These are phyloP conservation scores for Parsonsia alboflavescens DNA, from an alignment of 257 asterid genomes.

Conservation along the genomic window DNA sequence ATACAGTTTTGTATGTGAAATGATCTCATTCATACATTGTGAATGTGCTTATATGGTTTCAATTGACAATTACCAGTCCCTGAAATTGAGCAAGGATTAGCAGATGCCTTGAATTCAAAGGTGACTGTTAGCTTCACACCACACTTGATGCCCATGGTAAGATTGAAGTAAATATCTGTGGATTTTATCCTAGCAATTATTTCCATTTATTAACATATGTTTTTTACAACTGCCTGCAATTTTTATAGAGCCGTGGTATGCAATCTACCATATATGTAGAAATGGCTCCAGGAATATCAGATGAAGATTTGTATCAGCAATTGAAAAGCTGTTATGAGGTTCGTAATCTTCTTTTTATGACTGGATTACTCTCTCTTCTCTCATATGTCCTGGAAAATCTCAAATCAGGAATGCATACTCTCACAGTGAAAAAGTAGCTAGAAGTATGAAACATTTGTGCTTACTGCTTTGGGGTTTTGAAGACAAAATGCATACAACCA, in stretches of 20 bases:
- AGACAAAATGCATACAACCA: background rate
- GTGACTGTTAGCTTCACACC: slow-evolving; percentile 99
- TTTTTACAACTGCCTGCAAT: slow-evolving; percentile 3
- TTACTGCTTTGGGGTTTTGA: background rate
- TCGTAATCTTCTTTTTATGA: background rate
- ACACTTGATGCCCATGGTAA: slow-evolving; percentile 95
- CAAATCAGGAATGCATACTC: background rate
- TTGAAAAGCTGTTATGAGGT: slow-evolving; percentile 66
- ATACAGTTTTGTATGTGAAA: background rate
- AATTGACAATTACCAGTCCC: slow-evolving; percentile 54
- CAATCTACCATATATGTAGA: slow-evolving; percentile 91
- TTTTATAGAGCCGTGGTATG: slow-evolving; percentile 91
- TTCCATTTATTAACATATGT: background rate
- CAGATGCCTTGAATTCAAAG: slow-evolving; percentile 67
- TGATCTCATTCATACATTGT: background rate
- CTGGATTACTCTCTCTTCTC: background rate
- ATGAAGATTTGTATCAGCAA: slow-evolving; percentile 62
- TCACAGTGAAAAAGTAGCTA: background rate
- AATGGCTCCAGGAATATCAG: slow-evolving; percentile 72
- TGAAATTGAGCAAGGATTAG: slow-evolving; percentile 96
- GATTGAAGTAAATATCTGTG: background rate
- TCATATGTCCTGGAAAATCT: background rate
- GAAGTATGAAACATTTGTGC: background rate
- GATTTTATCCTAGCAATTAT: background rate
- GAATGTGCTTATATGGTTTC: slow-evolving; percentile 4